Percentiles rank a stretch among this genome's conserved stretches.
Evolutionary conservation across 139 green algal genomes (phyloP).

Genomic region (Monoraphidium neglectum): DNA sequence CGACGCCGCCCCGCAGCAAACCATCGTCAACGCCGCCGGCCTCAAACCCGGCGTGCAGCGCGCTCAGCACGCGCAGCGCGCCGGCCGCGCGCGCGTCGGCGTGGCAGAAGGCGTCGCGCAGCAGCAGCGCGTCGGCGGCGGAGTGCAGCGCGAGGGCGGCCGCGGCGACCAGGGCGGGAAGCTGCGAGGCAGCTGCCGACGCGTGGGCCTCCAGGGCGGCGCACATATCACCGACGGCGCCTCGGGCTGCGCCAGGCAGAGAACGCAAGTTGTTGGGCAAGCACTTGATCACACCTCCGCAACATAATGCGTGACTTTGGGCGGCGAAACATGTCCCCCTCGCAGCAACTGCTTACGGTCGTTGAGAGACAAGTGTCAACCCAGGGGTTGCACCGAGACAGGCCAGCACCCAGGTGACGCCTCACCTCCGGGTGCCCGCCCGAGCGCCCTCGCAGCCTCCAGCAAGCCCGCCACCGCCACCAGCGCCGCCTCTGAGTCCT

Average conservation of each 20-base stretch:
- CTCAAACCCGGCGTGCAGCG: slow-evolving; percentile 29
- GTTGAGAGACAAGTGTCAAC: too few relatives aligned
- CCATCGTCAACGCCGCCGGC: slow-evolving; percentile 41
- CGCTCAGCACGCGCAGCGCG: background rate
- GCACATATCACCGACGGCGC: background rate
- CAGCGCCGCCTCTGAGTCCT: too few relatives aligned
- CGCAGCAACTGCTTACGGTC: too few relatives aligned
- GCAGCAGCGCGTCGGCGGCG: background rate
- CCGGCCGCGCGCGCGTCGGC: background rate
- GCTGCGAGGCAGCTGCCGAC: background rate
- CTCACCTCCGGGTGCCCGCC: background rate
- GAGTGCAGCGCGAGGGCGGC: slow-evolving; percentile 17
- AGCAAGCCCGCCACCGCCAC: too few relatives aligned
- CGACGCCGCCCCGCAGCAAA: slow-evolving; percentile 25
- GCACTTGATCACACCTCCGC: too few relatives aligned
- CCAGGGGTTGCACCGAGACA: too few relatives aligned
- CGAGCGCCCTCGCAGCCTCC: background rate
- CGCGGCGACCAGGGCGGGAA: slow-evolving; percentile 14
- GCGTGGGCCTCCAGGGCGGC: background rate
- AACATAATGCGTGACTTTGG: too few relatives aligned
- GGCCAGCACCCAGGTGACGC: too few relatives aligned
- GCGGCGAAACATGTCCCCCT: too few relatives aligned
- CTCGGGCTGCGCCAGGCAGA: too few relatives aligned
- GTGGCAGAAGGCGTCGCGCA: background rate
- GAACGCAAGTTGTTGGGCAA: too few relatives aligned